A percentile compares a stretch with the other conserved stretches of the same genome.
Conservation (phyloP, 257 asterid species). For the Verbascum thapsus region DNA sequence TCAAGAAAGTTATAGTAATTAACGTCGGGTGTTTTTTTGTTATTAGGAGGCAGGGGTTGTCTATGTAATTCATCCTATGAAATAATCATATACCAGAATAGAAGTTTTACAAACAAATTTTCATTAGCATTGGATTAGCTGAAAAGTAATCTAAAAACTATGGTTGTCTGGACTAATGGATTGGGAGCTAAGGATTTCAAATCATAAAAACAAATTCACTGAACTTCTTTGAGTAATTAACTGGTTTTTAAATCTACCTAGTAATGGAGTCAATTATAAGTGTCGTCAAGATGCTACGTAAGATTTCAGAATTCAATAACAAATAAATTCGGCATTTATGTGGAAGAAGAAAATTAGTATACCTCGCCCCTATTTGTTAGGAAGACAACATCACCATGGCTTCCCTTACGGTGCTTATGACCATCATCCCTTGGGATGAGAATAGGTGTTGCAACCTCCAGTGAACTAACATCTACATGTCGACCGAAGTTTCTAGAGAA, state of each 20-base stretch:
- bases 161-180: no score
- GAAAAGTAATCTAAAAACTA: not conserved
- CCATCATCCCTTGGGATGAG: conserved; percentile 84
- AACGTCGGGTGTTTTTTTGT: no score
- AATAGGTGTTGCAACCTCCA: conserved; percentile 95
- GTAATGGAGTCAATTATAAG: no score
- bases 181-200: no score
- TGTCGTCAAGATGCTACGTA: not conserved
- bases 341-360: conserved; percentile 26
- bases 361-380: conserved; percentile 98
- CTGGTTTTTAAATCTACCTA: no score
- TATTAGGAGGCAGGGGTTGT: no score
- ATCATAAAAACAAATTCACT: no score
- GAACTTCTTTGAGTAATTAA: no score
- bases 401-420: conserved; percentile 85
- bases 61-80: no score
- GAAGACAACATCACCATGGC: conserved; percentile 92
- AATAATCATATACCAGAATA: not conserved
- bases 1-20: no score
- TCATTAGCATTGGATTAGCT: not conserved
- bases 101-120: not conserved
- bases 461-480: conserved; percentile 55
- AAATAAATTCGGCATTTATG: not conserved
- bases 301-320: not conserved
- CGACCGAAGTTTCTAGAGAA: conserved; percentile 71